Base-by-base conservation (phyloP, 768 basidiomycete genomes). In the Auricularia sp. region DNA sequence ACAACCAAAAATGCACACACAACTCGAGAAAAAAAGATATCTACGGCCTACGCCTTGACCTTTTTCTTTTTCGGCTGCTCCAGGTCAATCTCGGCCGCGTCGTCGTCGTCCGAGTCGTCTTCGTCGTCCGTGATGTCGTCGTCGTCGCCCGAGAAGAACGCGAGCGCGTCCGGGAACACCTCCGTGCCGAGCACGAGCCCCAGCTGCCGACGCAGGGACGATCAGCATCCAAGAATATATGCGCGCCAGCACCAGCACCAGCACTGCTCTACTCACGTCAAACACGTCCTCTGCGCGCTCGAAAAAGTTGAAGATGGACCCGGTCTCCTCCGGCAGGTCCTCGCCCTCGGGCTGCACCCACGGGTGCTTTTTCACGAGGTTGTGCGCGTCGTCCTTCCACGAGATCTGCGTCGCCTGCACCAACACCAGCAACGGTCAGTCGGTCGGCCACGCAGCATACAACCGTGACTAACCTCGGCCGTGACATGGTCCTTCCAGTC, bases 241-340 rank as follows among this genome's bases (percentile, higher is more conserved):
- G 35, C 56, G 66, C 47, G 34, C 23, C 23, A 39, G 44, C 47
- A 61, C 12, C 1, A 61, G 60, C 42, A 11, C 29, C 23, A 11
- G 64, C 62, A 61, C 7, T 3, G 23, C 64, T 7, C 7, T 0
- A 75, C 84, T 77, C 72, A 91, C 91, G 67, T 91, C 88, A 66
- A 79, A 82, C 14, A 83, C 81, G 71, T 92, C 91, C 44, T 77
- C 71, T 11, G 80, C 78, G 66, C 80, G 71, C 74, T 89, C 91
- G 66, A 93, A 92, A 72, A 88, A 87, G 77, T 92, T 91, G 82
- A 93, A 93, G 79, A 93, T 91, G 71, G 86, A 90, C 64, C 91
- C 91, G 61, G 81, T 75, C 61, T 93, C 91, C 33, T 82, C 79
- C 51, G 81, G 77, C 62, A 81, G 68, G 36, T 87, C 87, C 33